Evolutionary conservation across 73 alveolate species (phyloP), one percentile per base, ranked within the genome.

Genomic region (Effrenium voratum): DNA sequence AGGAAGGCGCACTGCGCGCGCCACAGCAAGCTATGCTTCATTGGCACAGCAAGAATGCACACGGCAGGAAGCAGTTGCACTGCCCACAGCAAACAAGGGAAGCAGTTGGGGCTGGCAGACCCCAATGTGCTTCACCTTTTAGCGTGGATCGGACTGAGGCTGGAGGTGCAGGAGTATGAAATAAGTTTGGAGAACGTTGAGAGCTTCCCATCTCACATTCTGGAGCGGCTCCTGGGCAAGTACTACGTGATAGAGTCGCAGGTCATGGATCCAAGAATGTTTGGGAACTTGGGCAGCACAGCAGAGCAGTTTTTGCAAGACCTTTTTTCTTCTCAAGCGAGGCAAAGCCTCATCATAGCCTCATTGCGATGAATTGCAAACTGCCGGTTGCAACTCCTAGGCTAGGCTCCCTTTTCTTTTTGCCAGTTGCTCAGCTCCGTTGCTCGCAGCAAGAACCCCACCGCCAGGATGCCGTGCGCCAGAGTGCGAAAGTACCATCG

Each of bases 51-150:
- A 1, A 47, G 34, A n/a, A 24, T 10, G 47, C 93, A 82, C 76
- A 34, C 55, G 2, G 93, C 93, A n/a, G 93, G 93, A 19, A 3
- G 40, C 32, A 24, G 52, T 26, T 82, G 93, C 70, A 82, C 93
- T 47, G 93, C 93, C 26, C 70, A 49, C 55, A 26, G 52, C 76
- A 26, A 34, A 19, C 93, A 82, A 40, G 93, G 93, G 46, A 50
- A 47, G 55, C 93, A 50, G 12, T 55, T 30, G 36, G 73, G 73
- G 34, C 93, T 82, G 10, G 50, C 93, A 0, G 93, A 82, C 93
- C 60, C 41, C 1, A 82, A 22, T 19, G 93, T 82, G 50, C 12
- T 82, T 2, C 93, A 82, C 34, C 52, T 82, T 38, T 26, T 82
- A 30, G 73, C 77, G 12, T 82, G 75, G 77, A n/a, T 47, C 6